A percentile compares a stretch with the other conserved stretches of the same genome.
Evolutionary conservation across 2,329 filamentous ascomycete genomes (phyloP).

Genomic region (Arthrobotrys conoides): DNA sequence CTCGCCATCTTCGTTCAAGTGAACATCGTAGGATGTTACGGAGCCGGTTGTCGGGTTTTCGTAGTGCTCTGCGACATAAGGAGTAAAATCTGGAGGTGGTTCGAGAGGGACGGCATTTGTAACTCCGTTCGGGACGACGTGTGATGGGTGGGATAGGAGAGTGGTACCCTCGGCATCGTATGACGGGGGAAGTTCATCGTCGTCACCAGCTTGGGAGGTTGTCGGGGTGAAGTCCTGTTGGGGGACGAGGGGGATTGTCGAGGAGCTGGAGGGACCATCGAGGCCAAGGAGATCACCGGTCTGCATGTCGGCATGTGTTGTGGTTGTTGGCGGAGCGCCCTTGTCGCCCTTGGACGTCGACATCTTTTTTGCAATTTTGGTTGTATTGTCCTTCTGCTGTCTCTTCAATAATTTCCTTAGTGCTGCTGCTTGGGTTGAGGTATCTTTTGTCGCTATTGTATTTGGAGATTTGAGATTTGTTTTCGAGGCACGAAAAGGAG

Average conservation of each 20-base stretch:
- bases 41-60: slow-evolving; percentile 46
- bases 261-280: slow-evolving; percentile 32
- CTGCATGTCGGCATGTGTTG: slow-evolving; percentile 39
- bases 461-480: too few relatives aligned
- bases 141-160: slow-evolving; percentile 47
- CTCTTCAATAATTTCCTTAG: too few relatives aligned
- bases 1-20: slow-evolving; percentile 64
- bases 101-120: slow-evolving; percentile 44
- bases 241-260: slow-evolving; percentile 48
- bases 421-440: too few relatives aligned
- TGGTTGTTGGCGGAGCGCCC: slow-evolving; percentile 28
- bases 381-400: background rate
- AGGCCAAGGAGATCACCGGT: slow-evolving; percentile 55
- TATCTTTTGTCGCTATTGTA: too few relatives aligned
- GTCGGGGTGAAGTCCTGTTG: slow-evolving; percentile 45
- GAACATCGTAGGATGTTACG: slow-evolving; percentile 63
- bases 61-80: slow-evolving; percentile 44
- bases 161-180: slow-evolving; percentile 51
- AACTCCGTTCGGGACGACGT: slow-evolving; percentile 37
- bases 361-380: too few relatives aligned
- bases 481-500: too few relatives aligned
- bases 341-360: slow-evolving; percentile 28
- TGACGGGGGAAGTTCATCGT: slow-evolving; percentile 50
- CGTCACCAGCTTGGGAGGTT: slow-evolving; percentile 33
- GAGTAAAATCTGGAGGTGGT: slow-evolving; percentile 53